Conservation (phyloP, 306 rosid genomes). For the Cucumis melo region DNA sequence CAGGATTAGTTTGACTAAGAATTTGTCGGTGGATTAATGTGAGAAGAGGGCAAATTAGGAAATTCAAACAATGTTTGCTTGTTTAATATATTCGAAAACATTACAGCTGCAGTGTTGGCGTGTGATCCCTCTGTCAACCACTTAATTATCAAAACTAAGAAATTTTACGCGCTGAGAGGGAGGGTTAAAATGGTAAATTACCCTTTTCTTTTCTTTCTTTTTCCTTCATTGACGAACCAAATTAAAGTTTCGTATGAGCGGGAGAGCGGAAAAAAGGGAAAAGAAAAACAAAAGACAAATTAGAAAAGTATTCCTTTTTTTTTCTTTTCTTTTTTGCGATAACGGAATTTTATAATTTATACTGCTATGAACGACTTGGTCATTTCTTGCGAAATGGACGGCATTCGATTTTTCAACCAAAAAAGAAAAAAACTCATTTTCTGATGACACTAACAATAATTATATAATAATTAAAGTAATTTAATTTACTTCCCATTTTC, state of each 20-base stretch:
- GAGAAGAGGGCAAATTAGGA: slow-evolving; percentile 11
- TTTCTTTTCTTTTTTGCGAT: background rate
- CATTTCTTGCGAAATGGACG: background rate
- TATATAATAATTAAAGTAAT: background rate
- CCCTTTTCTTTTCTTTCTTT: background rate
- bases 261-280: background rate
- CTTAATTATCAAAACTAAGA: background rate
- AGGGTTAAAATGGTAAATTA: background rate
- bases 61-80: background rate
- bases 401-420: background rate
- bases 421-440: too few relatives aligned
- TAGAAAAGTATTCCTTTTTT: background rate
- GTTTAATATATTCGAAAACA: background rate
- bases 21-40: slow-evolving; percentile 21
- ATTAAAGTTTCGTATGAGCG: background rate
- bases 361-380: background rate
- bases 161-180: background rate
- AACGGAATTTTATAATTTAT: background rate
- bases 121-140: background rate
- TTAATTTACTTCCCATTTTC: too few relatives aligned
- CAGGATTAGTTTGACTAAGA: background rate
- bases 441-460: background rate
- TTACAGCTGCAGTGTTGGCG: background rate
- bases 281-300: background rate
- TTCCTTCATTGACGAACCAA: background rate